Conservation (phyloP, 345 rosid species). For the Corchorus capsularis region DNA sequence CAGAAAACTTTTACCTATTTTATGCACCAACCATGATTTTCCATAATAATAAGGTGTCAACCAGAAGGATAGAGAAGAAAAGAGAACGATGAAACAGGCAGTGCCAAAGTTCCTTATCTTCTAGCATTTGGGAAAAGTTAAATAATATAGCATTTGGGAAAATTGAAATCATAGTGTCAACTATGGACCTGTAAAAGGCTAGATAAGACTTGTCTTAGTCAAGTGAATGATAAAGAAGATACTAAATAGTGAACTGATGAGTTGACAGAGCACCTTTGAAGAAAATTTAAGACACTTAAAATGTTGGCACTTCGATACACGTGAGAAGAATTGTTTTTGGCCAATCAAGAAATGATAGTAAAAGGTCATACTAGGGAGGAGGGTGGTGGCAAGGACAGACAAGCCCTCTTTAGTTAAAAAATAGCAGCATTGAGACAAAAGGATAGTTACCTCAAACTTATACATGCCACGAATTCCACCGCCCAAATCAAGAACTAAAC, state of each 20-base stretch:
- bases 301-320: background rate
- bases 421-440: constrained; percentile 5
- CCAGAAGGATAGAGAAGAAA: background rate
- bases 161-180: background rate
- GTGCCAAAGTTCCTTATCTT: background rate
- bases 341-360: background rate
- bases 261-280: background rate
- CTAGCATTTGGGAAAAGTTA: background rate
- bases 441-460: constrained; percentile 62
- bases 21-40: background rate
- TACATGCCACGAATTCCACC: constrained; percentile 90
- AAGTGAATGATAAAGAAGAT: background rate
- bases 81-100: background rate
- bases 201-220: background rate
- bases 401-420: background rate
- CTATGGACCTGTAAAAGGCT: background rate
- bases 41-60: background rate
- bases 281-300: background rate
- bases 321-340: background rate
- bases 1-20: background rate
- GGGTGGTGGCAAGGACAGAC: background rate
- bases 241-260: background rate
- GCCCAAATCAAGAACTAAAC: constrained; percentile 92
- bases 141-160: background rate
- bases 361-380: background rate